A percentile compares a stretch with the other conserved stretches of the same genome.
phyloP scores from a whole-genome alignment of 805 yeast genomes.

The Wickerhamomyces alni region DNA sequence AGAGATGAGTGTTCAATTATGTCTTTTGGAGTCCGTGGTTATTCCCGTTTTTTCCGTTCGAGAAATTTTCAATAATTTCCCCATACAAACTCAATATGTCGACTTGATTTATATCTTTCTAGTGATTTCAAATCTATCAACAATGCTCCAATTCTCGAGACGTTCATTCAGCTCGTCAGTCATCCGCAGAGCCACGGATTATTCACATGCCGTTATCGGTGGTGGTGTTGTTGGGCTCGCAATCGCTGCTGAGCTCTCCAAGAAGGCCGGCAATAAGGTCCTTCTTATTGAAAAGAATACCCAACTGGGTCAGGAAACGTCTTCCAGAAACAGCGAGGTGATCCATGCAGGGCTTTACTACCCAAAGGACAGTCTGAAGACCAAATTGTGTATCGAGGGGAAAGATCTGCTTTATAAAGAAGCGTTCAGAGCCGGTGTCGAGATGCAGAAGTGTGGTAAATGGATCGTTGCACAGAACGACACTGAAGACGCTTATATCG shows the following conservation, averaged over 20 bases:
- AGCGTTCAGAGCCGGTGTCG: slow-evolving; percentile 41
- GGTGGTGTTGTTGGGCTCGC: slow-evolving; percentile 86
- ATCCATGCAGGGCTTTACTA: slow-evolving; percentile 88
- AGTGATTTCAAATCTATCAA: too few species aligned
- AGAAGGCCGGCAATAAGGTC: slow-evolving; percentile 41
- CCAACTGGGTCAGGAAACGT: slow-evolving; percentile 70
- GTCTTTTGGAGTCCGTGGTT: background rate
- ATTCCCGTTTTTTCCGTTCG: background rate
- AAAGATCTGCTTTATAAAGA: slow-evolving; percentile 57
- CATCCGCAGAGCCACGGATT: slow-evolving; percentile 32
- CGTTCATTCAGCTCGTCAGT: slow-evolving; percentile 1
- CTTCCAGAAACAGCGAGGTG: slow-evolving; percentile 88
- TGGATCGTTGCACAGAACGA: slow-evolving; percentile 84
- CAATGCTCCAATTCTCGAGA: background rate
- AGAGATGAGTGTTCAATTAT: background rate
- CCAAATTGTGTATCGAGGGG: slow-evolving; percentile 69
- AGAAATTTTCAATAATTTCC: too few species aligned
- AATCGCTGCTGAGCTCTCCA: slow-evolving; percentile 62
- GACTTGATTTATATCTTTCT: too few species aligned
- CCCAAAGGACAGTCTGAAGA: slow-evolving; percentile 62
- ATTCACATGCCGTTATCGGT: slow-evolving; percentile 70
- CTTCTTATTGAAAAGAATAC: slow-evolving; percentile 64
- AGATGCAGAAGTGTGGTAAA: slow-evolving; percentile 65
- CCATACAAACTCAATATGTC: background rate
- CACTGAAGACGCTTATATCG: slow-evolving; percentile 52